Base-by-base conservation (phyloP, 2,329 filamentous ascomycete species). In the Falciphora oryzae region DNA sequence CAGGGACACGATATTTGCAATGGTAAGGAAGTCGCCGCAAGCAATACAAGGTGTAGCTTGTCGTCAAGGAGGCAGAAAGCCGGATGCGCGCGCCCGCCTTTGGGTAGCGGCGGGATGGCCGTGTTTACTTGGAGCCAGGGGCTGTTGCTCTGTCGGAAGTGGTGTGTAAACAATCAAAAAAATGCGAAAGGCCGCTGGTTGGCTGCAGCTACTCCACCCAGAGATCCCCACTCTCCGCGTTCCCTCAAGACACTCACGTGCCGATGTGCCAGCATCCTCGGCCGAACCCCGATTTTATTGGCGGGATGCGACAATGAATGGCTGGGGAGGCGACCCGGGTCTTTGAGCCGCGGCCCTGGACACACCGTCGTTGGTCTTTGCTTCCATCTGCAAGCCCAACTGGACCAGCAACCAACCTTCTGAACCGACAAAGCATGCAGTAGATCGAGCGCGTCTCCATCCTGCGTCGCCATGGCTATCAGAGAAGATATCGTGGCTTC, bases 401-500 rank as follows among this genome's bases (percentile, higher is more conserved):
- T 5, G 5, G 44, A 50, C 16, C 44, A 22, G 44, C 18, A 53
- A 22, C 18, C 44, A 4, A 8, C 22, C 44, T 4, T 5, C 22
- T 5, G 18, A 53, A 53, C 44, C 44, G 18, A 11, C 27, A 29
- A 14, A 56, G 44, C 29, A 62, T 62, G 61, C 61, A 62, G 61
- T 62, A 53, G 50, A 35, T 35, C 29, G 27, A 53, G 58, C 29
- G 22, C 58, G 29, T 35, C 29, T 57, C 14, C 18, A 29, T 59
- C 62, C 27, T 32, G 29, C 62, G 31, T 31, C 18, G 57, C 68
- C 77, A 94, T 88, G 83, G 89, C 93, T 81, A 92, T 97, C 81
- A 92, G 95, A 75, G 94, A 98, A 86, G 94, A 98, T 76, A 82
- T 97, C 69, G 87, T 97, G 72, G 83, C 87, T 70, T 96, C 93